phyloP scores from a whole-genome alignment of 768 basidiomycete genomes.

The Leccinum obscurum region DNA sequence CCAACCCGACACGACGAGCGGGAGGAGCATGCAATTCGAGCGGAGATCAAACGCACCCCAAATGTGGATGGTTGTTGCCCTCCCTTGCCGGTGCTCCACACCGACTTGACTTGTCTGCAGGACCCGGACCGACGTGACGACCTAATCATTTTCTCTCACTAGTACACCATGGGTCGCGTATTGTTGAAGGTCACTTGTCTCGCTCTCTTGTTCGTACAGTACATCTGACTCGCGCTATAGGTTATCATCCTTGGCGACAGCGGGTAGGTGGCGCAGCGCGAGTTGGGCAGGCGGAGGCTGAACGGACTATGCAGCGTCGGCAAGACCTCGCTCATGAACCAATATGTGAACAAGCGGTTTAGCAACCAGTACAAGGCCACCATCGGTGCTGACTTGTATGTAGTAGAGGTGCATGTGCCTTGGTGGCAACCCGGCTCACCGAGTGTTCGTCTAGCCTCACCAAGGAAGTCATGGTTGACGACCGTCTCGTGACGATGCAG shows the following conservation, averaged over 20 bases:
- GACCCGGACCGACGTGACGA: slow-evolving; percentile 14
- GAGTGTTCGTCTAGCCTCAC: slow-evolving; percentile 62
- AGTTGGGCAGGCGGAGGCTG: slow-evolving; percentile 1
- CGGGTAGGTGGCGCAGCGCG: slow-evolving; percentile 54
- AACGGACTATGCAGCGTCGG: slow-evolving; percentile 65
- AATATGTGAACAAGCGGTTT: slow-evolving; percentile 99
- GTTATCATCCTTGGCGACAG: slow-evolving; percentile 99
- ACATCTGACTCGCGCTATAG: slow-evolving; percentile 41
- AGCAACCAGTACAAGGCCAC: slow-evolving; percentile 99
- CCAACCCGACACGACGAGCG: slow-evolving; percentile 9
- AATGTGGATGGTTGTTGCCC: slow-evolving; percentile 14
- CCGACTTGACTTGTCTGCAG: slow-evolving; percentile 13
- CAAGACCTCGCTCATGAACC: slow-evolving; percentile 99
- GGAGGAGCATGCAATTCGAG: slow-evolving; percentile 20
- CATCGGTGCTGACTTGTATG: slow-evolving; percentile 95
- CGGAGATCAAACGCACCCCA: slow-evolving; percentile 26
- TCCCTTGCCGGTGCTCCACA: slow-evolving; percentile 23
- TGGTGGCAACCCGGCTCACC: slow-evolving; percentile 6
- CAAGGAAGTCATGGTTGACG: slow-evolving; percentile 98
- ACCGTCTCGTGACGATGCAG: slow-evolving; percentile 98
- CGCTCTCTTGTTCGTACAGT: not conserved
- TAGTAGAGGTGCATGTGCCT: slow-evolving; percentile 40
- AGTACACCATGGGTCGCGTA: slow-evolving; percentile 71
- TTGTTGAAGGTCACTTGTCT: slow-evolving; percentile 68
- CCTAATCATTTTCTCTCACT: not conserved